Conservation (phyloP, 139 green algal genomes). For the Auxenochlorella pyrenoidosa region DNA sequence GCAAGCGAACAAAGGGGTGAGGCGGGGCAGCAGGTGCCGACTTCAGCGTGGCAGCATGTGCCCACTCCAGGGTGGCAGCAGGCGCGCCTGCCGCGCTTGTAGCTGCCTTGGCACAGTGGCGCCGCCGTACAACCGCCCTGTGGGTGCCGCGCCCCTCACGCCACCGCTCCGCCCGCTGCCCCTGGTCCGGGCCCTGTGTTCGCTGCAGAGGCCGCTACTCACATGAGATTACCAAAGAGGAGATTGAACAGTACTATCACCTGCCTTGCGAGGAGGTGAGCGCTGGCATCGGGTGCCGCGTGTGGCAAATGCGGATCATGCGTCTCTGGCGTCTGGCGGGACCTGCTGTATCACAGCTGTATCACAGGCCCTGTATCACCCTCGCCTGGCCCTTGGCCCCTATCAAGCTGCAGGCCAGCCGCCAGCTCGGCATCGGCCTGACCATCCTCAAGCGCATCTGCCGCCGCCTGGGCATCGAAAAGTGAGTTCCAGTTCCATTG, state of each 20-base stretch:
- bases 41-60: too few relatives aligned
- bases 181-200: not conserved
- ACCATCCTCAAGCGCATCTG: conserved; percentile 40
- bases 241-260: conserved; percentile 32
- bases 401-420: not conserved
- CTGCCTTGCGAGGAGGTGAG: conserved; percentile 27
- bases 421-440: conserved; percentile 24
- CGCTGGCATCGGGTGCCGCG: not conserved
- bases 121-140: too few relatives aligned
- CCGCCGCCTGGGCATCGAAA: conserved; percentile 31
- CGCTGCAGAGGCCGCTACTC: conserved; percentile 23
- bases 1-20: too few relatives aligned
- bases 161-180: too few relatives aligned
- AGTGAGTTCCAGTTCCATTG: not conserved
- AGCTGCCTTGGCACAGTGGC: too few relatives aligned
- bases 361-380: not conserved
- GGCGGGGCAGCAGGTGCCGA: too few relatives aligned
- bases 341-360: not conserved
- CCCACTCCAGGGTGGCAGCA: too few relatives aligned
- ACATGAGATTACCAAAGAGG: conserved; percentile 28
- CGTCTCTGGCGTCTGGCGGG: too few relatives aligned
- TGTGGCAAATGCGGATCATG: not conserved
- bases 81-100: too few relatives aligned
- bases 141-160: too few relatives aligned
- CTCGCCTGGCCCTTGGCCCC: not conserved